Conservation (phyloP, 1,139 yeast genomes). For the Yamadazyma membranifaciens region DNA sequence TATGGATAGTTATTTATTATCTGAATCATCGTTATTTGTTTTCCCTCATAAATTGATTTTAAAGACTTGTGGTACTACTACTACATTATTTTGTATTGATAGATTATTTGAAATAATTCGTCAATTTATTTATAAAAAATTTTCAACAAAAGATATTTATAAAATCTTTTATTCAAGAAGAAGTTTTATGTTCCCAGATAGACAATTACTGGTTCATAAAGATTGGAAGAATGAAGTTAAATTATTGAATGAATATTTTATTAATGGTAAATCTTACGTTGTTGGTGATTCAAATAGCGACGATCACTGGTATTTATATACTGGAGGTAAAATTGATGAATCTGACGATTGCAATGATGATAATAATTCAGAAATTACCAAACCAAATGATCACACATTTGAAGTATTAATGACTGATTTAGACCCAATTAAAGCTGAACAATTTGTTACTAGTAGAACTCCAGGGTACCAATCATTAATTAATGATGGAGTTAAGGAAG, state of each 20-base stretch:
- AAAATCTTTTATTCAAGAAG: slow-evolving; percentile 88
- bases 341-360: slow-evolving; percentile 5
- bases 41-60: slow-evolving; percentile 81
- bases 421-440: slow-evolving; percentile 54
- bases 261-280: slow-evolving; percentile 65
- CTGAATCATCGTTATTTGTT: slow-evolving; percentile 89
- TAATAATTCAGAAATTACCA: neutral
- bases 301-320: slow-evolving; percentile 90
- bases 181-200: slow-evolving; percentile 88
- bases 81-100: slow-evolving; percentile 76
- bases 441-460: slow-evolving; percentile 59
- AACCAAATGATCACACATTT: slow-evolving; percentile 64
- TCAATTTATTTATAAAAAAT: slow-evolving; percentile 14
- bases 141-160: slow-evolving; percentile 42
- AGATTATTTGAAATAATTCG: slow-evolving; percentile 50
- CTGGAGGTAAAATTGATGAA: slow-evolving; percentile 43
- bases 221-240: slow-evolving; percentile 82
- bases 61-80: slow-evolving; percentile 96
- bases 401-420: slow-evolving; percentile 92
- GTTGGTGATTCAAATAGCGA: slow-evolving; percentile 74
- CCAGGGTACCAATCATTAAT: slow-evolving; percentile 45
- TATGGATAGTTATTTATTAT: slow-evolving; percentile 81
- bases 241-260: slow-evolving; percentile 63
- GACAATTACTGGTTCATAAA: slow-evolving; percentile 76
- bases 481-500: slow-evolving; percentile 41